These are phyloP conservation scores for Saccharomyces hybrid DNA, from an alignment of 1,139 yeast species.

Conservation along the genomic window DNA sequence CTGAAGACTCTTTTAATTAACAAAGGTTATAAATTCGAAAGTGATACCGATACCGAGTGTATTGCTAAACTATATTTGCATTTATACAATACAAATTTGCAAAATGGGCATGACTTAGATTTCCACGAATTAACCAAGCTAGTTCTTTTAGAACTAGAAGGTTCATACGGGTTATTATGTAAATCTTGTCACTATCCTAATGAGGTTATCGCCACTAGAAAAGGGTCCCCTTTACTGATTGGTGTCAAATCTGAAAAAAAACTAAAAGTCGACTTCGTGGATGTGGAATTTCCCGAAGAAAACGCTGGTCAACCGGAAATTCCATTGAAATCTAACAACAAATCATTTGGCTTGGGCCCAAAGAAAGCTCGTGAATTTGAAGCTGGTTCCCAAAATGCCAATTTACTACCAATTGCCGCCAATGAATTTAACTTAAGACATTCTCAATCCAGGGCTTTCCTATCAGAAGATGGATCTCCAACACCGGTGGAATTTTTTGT, in stretches of 20 bases:
- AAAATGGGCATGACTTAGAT: slow-evolving; percentile 64
- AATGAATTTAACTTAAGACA: slow-evolving; percentile 56
- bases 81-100: slow-evolving; percentile 71
- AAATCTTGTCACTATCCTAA: slow-evolving; percentile 90
- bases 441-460: slow-evolving; percentile 87
- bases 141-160: slow-evolving; percentile 88
- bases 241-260: slow-evolving; percentile 96
- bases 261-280: slow-evolving; percentile 96
- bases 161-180: slow-evolving; percentile 93
- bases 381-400: slow-evolving; percentile 29
- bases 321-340: slow-evolving; percentile 18
- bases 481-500: slow-evolving; percentile 93
- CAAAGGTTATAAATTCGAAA: slow-evolving; percentile 78
- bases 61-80: slow-evolving; percentile 94
- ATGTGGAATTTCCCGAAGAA: slow-evolving; percentile 87
- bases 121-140: slow-evolving; percentile 89
- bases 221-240: slow-evolving; percentile 93
- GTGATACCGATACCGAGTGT: slow-evolving; percentile 97
- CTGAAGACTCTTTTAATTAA: slow-evolving; percentile 70
- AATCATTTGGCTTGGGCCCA: background rate
- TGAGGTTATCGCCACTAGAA: slow-evolving; percentile 94
- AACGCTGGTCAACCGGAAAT: slow-evolving; percentile 34
- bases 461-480: slow-evolving; percentile 86
- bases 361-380: slow-evolving; percentile 20
- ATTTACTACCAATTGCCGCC: slow-evolving; percentile 40